Percentiles rank a stretch among this genome's conserved stretches.
phyloP scores from a whole-genome alignment of 192 early-diverging fungal genomes.

The Chytriomyces hyalinus region DNA sequence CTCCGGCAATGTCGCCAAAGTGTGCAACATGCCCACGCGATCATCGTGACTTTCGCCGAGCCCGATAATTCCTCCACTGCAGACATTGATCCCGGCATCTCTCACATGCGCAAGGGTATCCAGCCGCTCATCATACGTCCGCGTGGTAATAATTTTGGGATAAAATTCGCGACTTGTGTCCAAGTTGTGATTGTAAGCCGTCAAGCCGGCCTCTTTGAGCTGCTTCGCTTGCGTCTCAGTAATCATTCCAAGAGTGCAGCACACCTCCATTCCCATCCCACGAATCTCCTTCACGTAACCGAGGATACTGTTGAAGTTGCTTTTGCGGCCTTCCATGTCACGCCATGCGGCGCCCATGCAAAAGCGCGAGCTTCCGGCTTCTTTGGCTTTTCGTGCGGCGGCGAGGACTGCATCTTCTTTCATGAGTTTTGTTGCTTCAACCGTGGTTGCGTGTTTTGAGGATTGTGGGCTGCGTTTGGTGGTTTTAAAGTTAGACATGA shows the following conservation, averaged over 20 bases:
- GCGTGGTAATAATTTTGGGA: slow-evolving; percentile 81
- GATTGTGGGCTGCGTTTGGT: slow-evolving; percentile 70
- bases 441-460: slow-evolving; percentile 70
- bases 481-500: background rate
- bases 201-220: slow-evolving; percentile 82
- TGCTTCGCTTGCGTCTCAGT: slow-evolving; percentile 71
- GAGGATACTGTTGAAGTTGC: slow-evolving; percentile 80
- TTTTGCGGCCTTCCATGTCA: slow-evolving; percentile 77
- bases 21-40: slow-evolving; percentile 76
- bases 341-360: slow-evolving; percentile 91
- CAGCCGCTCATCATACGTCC: slow-evolving; percentile 79
- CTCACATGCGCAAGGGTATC: slow-evolving; percentile 74
- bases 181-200: slow-evolving; percentile 87
- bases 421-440: slow-evolving; percentile 73
- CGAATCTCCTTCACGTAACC: slow-evolving; percentile 77
- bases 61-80: slow-evolving; percentile 86
- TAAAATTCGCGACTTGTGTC: slow-evolving; percentile 82
- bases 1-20: slow-evolving; percentile 68
- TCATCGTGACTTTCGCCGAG: slow-evolving; percentile 75
- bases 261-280: slow-evolving; percentile 86
- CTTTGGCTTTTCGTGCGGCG: slow-evolving; percentile 75
- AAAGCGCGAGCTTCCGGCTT: slow-evolving; percentile 78
- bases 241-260: slow-evolving; percentile 85
- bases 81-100: slow-evolving; percentile 79
- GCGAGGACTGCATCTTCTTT: slow-evolving; percentile 71